Percentiles rank a stretch among this genome's conserved stretches.
phyloP scores from a whole-genome alignment of 1,284 basidiomycete genomes.

The Ganoderma leucocontextum region DNA sequence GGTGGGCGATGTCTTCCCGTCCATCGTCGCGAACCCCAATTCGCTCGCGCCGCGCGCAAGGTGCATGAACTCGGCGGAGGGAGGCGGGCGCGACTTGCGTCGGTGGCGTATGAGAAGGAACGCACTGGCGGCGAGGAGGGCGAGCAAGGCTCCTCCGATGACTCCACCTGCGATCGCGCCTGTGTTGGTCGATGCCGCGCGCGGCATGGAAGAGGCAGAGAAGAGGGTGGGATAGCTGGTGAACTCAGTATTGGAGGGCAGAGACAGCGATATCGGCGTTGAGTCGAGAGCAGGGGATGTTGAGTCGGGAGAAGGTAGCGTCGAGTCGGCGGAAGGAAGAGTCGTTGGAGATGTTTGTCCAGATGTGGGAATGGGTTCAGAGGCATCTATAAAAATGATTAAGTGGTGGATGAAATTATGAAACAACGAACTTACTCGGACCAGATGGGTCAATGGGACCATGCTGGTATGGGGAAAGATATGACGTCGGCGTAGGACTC shows the following conservation, averaged over 20 bases:
- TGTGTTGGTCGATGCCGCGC: background rate
- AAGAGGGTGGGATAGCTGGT: background rate
- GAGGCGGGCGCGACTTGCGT: constrained; percentile 17
- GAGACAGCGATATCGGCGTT: background rate
- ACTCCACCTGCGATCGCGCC: constrained; percentile 8
- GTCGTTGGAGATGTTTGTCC: too few relatives aligned
- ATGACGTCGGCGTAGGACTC: too few relatives aligned
- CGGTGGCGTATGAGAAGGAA: constrained; percentile 6
- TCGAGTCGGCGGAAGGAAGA: too few relatives aligned
- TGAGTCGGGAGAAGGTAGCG: too few relatives aligned
- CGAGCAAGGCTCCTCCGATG: background rate
- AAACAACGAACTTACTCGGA: too few relatives aligned
- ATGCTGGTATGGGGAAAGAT: too few relatives aligned
- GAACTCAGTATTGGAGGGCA: background rate
- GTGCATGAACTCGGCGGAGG: constrained; percentile 39
- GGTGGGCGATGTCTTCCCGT: background rate
- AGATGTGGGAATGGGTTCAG: too few relatives aligned
- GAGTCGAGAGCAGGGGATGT: too few relatives aligned
- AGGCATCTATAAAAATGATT: too few relatives aligned
- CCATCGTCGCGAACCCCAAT: constrained; percentile 4
- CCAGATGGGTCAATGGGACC: too few relatives aligned
- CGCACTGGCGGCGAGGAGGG: background rate
- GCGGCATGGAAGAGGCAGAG: background rate
- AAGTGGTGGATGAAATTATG: too few relatives aligned
- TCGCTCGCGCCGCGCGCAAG: constrained; percentile 17